Evolutionary conservation across 306 rosid genomes (phyloP).

Genomic region (Carpinus fangiana): DNA sequence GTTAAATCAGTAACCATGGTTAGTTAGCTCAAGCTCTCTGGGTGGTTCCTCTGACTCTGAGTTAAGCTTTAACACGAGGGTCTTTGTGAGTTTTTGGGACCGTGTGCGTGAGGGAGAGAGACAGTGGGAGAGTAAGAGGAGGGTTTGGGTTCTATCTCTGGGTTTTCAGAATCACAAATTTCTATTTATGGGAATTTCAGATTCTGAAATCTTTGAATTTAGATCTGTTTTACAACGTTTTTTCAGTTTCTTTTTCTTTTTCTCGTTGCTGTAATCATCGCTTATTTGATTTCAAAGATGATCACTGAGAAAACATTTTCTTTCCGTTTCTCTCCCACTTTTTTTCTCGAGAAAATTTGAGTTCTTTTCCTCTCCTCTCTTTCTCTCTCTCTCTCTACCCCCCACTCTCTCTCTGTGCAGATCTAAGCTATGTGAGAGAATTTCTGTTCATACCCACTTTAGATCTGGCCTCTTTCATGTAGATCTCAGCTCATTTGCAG

Average conservation of each 20-base stretch:
- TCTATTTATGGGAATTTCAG: constrained; percentile 30
- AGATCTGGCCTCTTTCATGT: constrained; percentile 9
- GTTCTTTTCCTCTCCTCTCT: not conserved
- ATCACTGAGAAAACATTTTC: constrained; percentile 18
- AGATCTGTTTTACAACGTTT: constrained; percentile 14
- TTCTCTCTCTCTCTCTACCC: too few relatives aligned
- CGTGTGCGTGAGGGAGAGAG: constrained; percentile 27
- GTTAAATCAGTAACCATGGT: constrained; percentile 47
- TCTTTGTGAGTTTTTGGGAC: not conserved
- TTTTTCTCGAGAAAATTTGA: constrained; percentile 7
- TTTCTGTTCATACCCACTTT: constrained; percentile 11
- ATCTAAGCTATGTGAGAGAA: constrained; percentile 33
- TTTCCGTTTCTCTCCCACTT: constrained; percentile 15
- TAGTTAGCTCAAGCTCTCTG: constrained; percentile 10
- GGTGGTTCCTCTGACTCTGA: constrained; percentile 13
- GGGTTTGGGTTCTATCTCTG: constrained; percentile 20
- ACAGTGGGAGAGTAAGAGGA: not conserved
- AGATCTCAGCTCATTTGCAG: constrained; percentile 1
- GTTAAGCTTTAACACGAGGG: constrained; percentile 40
- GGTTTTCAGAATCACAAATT: constrained; percentile 22
- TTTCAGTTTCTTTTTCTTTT: not conserved
- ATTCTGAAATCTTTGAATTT: constrained; percentile 48
- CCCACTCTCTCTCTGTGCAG: constrained; percentile 17
- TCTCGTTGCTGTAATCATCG: constrained; percentile 35
- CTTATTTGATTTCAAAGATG: constrained; percentile 35